A percentile compares a stretch with the other conserved stretches of the same genome.
These are phyloP conservation scores for Phytopythium aichiense DNA, from an alignment of 352 stramenopile species.

Conservation along the genomic window DNA sequence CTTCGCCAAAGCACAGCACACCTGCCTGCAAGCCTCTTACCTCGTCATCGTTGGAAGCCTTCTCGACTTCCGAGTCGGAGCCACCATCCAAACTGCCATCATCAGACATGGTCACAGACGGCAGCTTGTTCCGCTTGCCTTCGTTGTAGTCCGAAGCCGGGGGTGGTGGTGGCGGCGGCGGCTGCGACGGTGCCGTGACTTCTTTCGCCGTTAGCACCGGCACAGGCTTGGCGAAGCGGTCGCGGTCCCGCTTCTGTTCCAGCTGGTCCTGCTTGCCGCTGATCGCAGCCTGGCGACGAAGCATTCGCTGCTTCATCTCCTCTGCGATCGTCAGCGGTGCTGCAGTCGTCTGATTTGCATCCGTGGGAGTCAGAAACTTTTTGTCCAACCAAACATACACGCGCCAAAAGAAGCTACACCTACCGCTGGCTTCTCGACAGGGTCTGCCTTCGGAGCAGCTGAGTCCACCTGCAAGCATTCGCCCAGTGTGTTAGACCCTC, in stretches of 20 bases:
- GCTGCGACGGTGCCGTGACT: constrained; percentile 42
- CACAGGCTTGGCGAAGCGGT: constrained; percentile 65
- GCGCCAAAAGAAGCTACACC: neutral
- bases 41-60: constrained; percentile 67
- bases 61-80: constrained; percentile 39
- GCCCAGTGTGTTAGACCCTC: neutral
- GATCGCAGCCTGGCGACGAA: constrained; percentile 68
- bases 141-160: constrained; percentile 31
- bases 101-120: constrained; percentile 79
- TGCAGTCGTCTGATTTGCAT: constrained; percentile 1
- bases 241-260: constrained; percentile 72
- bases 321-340: constrained; percentile 69
- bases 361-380: neutral
- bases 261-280: constrained; percentile 83
- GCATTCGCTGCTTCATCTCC: constrained; percentile 80
- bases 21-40: constrained; percentile 8
- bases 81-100: constrained; percentile 61
- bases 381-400: neutral
- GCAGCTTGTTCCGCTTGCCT: constrained; percentile 40
- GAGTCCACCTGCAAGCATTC: constrained; percentile 23
- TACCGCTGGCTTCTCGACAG: constrained; percentile 29
- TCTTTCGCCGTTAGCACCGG: constrained; percentile 78
- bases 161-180: constrained; percentile 41
- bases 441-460: constrained; percentile 25
- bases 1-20: neutral